These are phyloP conservation scores for Penicillium sp. DNA, from an alignment of 2,329 filamentous ascomycete species.

Conservation along the genomic window DNA sequence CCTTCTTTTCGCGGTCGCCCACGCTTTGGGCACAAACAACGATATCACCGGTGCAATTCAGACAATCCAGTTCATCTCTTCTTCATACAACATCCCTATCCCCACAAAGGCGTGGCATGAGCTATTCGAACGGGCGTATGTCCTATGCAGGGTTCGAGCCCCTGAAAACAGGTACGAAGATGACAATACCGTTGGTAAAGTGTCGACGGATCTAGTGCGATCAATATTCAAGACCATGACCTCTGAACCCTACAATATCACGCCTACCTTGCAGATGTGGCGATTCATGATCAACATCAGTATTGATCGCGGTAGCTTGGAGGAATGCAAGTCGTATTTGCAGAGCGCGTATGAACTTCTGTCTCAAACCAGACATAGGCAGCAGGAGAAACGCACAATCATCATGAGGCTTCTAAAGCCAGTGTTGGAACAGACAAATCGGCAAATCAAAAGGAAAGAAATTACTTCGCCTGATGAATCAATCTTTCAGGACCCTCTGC, in stretches of 20 bases:
- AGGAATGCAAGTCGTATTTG: slow-evolving; percentile 28
- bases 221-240: slow-evolving; percentile 62
- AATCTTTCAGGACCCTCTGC: slow-evolving; percentile 22
- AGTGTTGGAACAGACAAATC: background rate
- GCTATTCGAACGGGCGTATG: slow-evolving; percentile 66
- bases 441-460: background rate
- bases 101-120: slow-evolving; percentile 62
- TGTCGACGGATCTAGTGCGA: slow-evolving; percentile 49
- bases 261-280: slow-evolving; percentile 60
- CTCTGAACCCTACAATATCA: slow-evolving; percentile 55
- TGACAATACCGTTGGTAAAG: slow-evolving; percentile 24
- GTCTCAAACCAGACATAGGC: slow-evolving; percentile 26
- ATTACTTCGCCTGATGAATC: background rate
- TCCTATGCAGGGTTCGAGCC: slow-evolving; percentile 47
- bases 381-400: slow-evolving; percentile 24
- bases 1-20: slow-evolving; percentile 66
- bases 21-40: slow-evolving; percentile 67
- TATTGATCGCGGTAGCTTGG: slow-evolving; percentile 20
- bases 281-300: slow-evolving; percentile 31
- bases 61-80: slow-evolving; percentile 63
- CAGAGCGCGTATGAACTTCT: slow-evolving; percentile 31
- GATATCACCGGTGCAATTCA: slow-evolving; percentile 60
- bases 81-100: slow-evolving; percentile 59
- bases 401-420: slow-evolving; percentile 27
- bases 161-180: slow-evolving; percentile 1